Conservation (phyloP, 495 filamentous ascomycete species). For the Cercophora scortea region DNA sequence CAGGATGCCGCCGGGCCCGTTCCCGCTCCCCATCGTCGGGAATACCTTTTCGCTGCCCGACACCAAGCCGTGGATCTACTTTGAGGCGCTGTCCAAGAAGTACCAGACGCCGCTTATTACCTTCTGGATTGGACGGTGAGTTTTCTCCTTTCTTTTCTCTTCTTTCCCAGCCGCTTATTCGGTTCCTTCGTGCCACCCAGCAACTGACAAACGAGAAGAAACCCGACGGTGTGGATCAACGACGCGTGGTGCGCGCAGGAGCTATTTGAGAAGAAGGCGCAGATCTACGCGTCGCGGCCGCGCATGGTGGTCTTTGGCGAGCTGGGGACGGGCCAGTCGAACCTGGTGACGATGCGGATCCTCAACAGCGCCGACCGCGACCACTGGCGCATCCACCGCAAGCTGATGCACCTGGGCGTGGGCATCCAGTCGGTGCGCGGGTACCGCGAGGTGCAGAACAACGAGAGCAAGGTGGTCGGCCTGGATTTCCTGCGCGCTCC, state of each 20-base stretch:
- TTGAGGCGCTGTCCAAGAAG: slow-evolving; percentile 49
- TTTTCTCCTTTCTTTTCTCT: too few species aligned
- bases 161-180: background rate
- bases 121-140: slow-evolving; percentile 51
- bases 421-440: slow-evolving; percentile 52
- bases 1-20: slow-evolving; percentile 51
- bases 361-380: slow-evolving; percentile 42
- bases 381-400: slow-evolving; percentile 53
- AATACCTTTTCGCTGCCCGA: slow-evolving; percentile 52
- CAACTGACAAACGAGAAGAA: slow-evolving; percentile 22
- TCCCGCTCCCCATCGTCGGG: slow-evolving; percentile 41
- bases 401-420: slow-evolving; percentile 53
- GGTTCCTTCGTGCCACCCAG: background rate
- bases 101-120: slow-evolving; percentile 51
- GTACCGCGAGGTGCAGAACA: slow-evolving; percentile 54
- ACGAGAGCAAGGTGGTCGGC: slow-evolving; percentile 45
- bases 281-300: slow-evolving; percentile 46
- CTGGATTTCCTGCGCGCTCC: slow-evolving; percentile 43
- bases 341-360: slow-evolving; percentile 49
- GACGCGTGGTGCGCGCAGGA: slow-evolving; percentile 53
- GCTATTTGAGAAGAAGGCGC: slow-evolving; percentile 48
- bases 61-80: slow-evolving; percentile 59
- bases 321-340: slow-evolving; percentile 50
- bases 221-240: slow-evolving; percentile 58
- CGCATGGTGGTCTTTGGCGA: slow-evolving; percentile 54